These are phyloP conservation scores for Conidiobolus incongruus DNA, from an alignment of 371 early-diverging fungal species.

Conservation along the genomic window DNA sequence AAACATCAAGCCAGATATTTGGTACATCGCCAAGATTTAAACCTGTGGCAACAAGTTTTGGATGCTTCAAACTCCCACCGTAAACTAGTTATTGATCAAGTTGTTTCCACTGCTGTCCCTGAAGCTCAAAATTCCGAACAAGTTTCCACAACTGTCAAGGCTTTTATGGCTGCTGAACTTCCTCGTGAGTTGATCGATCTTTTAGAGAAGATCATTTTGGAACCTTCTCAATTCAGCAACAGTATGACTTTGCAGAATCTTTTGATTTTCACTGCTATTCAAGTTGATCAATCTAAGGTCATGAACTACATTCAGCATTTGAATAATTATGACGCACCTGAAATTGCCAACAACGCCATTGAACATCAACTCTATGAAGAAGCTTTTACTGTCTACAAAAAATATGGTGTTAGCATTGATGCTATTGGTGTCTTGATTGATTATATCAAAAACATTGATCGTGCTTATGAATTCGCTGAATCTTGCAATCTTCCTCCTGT, in stretches of 20 bases:
- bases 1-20: conserved; percentile 95
- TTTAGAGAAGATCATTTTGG: conserved; percentile 86
- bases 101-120: conserved; percentile 64
- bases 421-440: conserved; percentile 81
- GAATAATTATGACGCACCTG: conserved; percentile 83
- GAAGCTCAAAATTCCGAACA: conserved; percentile 93
- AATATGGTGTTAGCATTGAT: conserved; percentile 60
- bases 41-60: conserved; percentile 70
- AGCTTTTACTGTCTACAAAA: conserved; percentile 87
- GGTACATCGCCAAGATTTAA: conserved; percentile 65
- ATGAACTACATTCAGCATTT: conserved; percentile 86
- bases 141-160: conserved; percentile 89
- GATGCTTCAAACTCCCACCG: conserved; percentile 55
- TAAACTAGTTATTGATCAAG: conserved; percentile 80
- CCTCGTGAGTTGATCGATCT: conserved; percentile 90
- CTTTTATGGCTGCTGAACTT: conserved; percentile 89
- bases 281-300: conserved; percentile 75
- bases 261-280: conserved; percentile 91
- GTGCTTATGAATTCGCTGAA: conserved; percentile 90
- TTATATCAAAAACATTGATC: conserved; percentile 75
- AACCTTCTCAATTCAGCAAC: conserved; percentile 74
- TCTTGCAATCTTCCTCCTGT: conserved; percentile 67
- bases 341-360: conserved; percentile 87
- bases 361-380: conserved; percentile 77
- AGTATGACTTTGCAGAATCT: conserved; percentile 92